Evolutionary conservation across 1,284 basidiomycete species (phyloP).

Genomic region (Vanrija sp.): DNA sequence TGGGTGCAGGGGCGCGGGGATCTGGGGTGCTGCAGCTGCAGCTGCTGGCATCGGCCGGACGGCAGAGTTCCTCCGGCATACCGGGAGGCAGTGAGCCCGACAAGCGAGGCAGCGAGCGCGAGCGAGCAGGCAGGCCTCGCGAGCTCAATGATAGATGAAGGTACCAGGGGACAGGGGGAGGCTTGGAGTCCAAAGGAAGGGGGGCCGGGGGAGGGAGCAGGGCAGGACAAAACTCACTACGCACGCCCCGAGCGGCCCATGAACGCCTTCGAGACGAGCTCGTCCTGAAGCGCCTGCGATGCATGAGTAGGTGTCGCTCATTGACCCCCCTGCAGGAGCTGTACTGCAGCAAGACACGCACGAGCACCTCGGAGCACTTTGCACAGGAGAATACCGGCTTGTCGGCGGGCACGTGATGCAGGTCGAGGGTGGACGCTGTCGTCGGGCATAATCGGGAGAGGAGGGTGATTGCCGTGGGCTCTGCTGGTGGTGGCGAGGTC

Average conservation of each 20-base stretch:
- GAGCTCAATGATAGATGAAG: neutral
- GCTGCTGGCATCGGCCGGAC: neutral
- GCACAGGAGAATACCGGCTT: constrained; percentile 40
- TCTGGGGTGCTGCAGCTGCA: too few species aligned
- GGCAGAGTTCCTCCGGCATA: too few species aligned
- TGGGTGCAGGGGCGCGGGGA: too few species aligned
- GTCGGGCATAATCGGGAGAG: neutral
- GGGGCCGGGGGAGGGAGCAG: neutral
- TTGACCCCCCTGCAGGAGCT: too few species aligned
- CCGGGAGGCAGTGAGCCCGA: too few species aligned
- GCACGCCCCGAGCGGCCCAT: constrained; percentile 45
- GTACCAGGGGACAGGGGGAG: neutral
- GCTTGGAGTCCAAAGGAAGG: neutral
- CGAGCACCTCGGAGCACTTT: constrained; percentile 40
- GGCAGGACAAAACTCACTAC: constrained; percentile 30
- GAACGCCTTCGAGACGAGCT: constrained; percentile 47
- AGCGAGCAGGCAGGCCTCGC: neutral
- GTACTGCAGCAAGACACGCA: constrained; percentile 19
- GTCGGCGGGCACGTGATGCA: constrained; percentile 37
- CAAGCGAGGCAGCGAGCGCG: too few species aligned
- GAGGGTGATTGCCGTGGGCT: neutral
- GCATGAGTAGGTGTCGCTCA: neutral
- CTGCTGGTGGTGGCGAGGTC: neutral
- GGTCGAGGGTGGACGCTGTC: constrained; percentile 19
- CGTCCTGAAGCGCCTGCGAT: constrained; percentile 45